Conservation (phyloP, 352 stramenopile species). For the Blastocystis sp. region DNA sequence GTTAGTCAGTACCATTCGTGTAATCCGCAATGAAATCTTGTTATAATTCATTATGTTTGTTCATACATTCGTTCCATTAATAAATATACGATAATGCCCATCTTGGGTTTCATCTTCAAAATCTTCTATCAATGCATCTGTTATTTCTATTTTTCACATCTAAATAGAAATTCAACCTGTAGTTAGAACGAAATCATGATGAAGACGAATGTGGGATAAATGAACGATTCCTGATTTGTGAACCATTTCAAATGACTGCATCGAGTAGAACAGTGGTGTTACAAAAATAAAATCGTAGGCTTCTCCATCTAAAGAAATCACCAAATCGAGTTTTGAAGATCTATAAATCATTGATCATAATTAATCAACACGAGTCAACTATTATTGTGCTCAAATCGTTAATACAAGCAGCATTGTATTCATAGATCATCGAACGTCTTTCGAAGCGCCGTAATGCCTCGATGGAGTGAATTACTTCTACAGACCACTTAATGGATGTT, state of each 20-base stretch:
- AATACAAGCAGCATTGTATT: constrained; percentile 1
- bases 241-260: neutral
- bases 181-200: neutral
- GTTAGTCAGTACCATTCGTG: neutral
- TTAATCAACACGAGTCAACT: neutral
- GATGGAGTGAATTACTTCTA: neutral
- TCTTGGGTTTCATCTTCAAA: neutral
- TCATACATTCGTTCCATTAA: too few species aligned
- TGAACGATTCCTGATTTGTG: neutral
- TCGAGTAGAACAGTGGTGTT: neutral
- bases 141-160: neutral
- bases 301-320: neutral
- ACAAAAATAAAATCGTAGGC: neutral
- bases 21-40: neutral
- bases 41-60: neutral
- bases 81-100: too few species aligned
- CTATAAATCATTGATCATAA: neutral
- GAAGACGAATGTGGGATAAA: neutral
- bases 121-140: neutral
- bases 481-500: neutral
- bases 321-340: neutral
- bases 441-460: neutral
- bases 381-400: neutral
- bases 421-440: neutral
- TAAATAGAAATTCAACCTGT: too few species aligned